phyloP scores from a whole-genome alignment of 2,329 filamentous ascomycete genomes.

The Aspergillus intermedius region DNA sequence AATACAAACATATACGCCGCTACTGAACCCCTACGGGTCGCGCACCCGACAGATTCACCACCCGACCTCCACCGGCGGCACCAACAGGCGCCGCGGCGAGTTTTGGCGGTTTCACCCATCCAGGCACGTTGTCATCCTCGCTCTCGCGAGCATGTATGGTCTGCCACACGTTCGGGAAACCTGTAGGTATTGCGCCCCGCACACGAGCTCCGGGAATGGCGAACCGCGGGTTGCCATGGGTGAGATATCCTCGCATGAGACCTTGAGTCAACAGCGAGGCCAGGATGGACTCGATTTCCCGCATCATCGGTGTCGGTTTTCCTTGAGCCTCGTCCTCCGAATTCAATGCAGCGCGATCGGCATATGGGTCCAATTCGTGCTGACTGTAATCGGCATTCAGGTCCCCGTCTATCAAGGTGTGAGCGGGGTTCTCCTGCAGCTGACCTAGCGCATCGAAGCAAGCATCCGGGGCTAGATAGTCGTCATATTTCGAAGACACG shows the following conservation, averaged over 20 bases:
- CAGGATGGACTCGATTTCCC: constrained; percentile 69
- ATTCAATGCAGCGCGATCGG: constrained; percentile 25
- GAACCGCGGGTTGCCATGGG: constrained; percentile 68
- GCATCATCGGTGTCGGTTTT: constrained; percentile 41
- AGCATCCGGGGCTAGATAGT: constrained; percentile 29
- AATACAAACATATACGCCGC: background rate
- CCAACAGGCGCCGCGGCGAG: constrained; percentile 12
- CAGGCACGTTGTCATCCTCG: constrained; percentile 60
- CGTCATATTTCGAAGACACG: constrained; percentile 24
- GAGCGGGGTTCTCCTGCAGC: constrained; percentile 18
- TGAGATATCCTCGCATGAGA: constrained; percentile 75
- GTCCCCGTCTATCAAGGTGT: constrained; percentile 21
- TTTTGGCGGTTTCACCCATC: constrained; percentile 57
- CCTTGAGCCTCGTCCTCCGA: constrained; percentile 12
- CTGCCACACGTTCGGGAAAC: constrained; percentile 67
- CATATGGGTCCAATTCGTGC: constrained; percentile 53
- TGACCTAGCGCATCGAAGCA: constrained; percentile 30
- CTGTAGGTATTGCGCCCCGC: constrained; percentile 36
- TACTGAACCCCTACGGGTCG: constrained; percentile 42
- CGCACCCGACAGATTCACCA: constrained; percentile 53
- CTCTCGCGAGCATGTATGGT: constrained; percentile 58
- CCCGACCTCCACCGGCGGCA: constrained; percentile 42
- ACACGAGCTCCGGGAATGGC: constrained; percentile 66
- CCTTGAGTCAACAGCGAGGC: constrained; percentile 73
- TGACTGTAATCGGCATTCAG: constrained; percentile 30